Evolutionary conservation across 768 basidiomycete genomes (phyloP), one percentile per base, ranked within the genome.

Genomic region (Tephrocybe sp.): DNA sequence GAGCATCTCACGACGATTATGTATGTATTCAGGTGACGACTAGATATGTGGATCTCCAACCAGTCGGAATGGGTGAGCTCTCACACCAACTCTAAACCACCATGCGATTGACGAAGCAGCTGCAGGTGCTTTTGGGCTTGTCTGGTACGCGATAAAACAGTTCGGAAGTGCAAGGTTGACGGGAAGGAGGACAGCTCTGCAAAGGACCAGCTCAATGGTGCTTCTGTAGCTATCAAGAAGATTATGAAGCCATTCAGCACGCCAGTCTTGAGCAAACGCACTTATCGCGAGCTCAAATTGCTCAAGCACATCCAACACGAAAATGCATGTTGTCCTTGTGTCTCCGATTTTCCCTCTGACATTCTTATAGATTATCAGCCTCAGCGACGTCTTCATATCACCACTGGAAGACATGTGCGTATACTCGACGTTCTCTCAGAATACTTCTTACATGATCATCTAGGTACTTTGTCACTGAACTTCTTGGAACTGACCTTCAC

Each of bases 181-280:
- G 48, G 46, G 54, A 34, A 50, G 48, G 45, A 34, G 47, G 33
- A 20, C 60, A 96, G 94, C 63, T 95, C 93, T 15, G 89, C 93
- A 28, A 95, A 94, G 70, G 91, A 96, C 68, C 95, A 98, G 70
- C 83, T 98, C 48, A 96, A 93, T 8, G 89, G 85, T 36, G 83
- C 93, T 40, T 90, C 92, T 15, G 95, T 96, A 51, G 97, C 97
- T 64, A 95, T 99, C 77, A 99, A 99, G 84, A 98, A 98, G 85
- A 99, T 98, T 77, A 98, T 98, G 96, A 99, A 99, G 71, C 97
- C 97, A 6, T 99, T 99, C 75, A 91, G 89, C 67, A 98, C 97
- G 5, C 95, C 97, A 17, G 97, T 99, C n/a, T 79, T 99, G 61
- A 88, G 87, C 70, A 98, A 98, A 74, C 80, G 97, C 57, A 99